Conservation (phyloP, 148 eudicot species). For the Cornus suecica region DNA sequence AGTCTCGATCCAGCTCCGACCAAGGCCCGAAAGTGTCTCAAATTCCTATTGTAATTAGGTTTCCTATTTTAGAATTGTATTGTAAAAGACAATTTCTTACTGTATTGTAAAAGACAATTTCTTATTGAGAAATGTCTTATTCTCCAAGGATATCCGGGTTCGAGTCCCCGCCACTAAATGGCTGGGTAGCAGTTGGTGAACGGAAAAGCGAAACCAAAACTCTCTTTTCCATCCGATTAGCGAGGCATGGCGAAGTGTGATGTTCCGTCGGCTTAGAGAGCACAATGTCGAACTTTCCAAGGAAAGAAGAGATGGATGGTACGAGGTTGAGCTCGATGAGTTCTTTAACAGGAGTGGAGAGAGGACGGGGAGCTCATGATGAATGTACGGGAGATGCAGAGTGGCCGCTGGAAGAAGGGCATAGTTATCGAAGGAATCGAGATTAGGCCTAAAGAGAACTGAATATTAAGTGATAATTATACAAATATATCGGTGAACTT, state of each 20-base stretch:
- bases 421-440: constrained; percentile 63
- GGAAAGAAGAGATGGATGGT: constrained; percentile 63
- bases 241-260: constrained; percentile 25
- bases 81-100: too few species aligned
- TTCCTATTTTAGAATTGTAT: too few species aligned
- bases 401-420: constrained; percentile 42
- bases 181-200: constrained; percentile 18
- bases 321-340: constrained; percentile 56
- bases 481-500: too few species aligned
- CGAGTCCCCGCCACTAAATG: constrained; percentile 28
- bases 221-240: constrained; percentile 26
- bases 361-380: constrained; percentile 39
- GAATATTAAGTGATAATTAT: too few species aligned
- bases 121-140: too few species aligned
- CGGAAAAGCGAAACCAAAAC: constrained; percentile 21
- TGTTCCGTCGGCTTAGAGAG: constrained; percentile 6
- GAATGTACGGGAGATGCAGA: constrained; percentile 33
- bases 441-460: constrained; percentile 14
- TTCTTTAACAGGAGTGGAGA: constrained; percentile 25
- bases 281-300: constrained; percentile 21
- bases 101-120: too few species aligned
- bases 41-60: too few species aligned
- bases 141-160: constrained; percentile 39
- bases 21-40: too few species aligned
- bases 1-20: too few species aligned